phyloP scores from a whole-genome alignment of 2,329 filamentous ascomycete species.

The Thielaviopsis musarum region DNA sequence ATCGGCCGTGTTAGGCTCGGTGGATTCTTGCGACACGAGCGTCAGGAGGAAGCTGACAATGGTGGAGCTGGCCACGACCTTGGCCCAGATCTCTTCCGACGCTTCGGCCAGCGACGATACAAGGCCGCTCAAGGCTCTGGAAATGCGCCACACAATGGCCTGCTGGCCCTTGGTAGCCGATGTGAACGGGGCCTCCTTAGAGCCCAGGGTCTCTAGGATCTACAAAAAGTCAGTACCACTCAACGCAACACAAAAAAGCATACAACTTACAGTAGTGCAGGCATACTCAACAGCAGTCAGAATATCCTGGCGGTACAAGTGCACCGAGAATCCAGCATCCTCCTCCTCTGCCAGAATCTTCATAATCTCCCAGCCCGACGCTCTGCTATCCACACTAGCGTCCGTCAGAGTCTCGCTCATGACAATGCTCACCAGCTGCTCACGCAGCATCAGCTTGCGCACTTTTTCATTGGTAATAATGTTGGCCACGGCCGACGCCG shows the following conservation, averaged over 20 bases:
- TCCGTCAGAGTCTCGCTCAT: conserved; percentile 49
- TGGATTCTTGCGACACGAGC: conserved; percentile 26
- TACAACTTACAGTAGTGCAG: conserved; percentile 29
- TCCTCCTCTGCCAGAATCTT: conserved; percentile 44
- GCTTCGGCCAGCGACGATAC: conserved; percentile 38
- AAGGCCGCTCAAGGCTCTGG: conserved; percentile 35
- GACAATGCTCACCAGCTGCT: conserved; percentile 47
- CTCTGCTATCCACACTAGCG: conserved; percentile 42
- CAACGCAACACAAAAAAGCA: background rate
- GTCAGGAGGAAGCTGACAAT: conserved; percentile 38
- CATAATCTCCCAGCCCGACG: conserved; percentile 52
- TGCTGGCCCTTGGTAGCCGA: conserved; percentile 37
- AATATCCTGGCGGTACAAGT: conserved; percentile 44
- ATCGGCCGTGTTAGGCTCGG: conserved; percentile 25
- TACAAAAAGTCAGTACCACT: conserved; percentile 15
- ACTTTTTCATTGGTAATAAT: conserved; percentile 44
- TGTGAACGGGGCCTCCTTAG: conserved; percentile 25
- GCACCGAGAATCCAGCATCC: conserved; percentile 48
- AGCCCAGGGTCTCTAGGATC: conserved; percentile 27
- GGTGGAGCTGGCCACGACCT: conserved; percentile 30
- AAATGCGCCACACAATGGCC: conserved; percentile 35
- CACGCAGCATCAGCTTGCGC: conserved; percentile 47
- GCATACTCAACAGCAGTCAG: conserved; percentile 43
- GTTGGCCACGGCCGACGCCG: conserved; percentile 42
- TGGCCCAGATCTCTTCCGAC: conserved; percentile 41